Evolutionary conservation across 306 rosid genomes (phyloP).

Genomic region (Medicago arabica): DNA sequence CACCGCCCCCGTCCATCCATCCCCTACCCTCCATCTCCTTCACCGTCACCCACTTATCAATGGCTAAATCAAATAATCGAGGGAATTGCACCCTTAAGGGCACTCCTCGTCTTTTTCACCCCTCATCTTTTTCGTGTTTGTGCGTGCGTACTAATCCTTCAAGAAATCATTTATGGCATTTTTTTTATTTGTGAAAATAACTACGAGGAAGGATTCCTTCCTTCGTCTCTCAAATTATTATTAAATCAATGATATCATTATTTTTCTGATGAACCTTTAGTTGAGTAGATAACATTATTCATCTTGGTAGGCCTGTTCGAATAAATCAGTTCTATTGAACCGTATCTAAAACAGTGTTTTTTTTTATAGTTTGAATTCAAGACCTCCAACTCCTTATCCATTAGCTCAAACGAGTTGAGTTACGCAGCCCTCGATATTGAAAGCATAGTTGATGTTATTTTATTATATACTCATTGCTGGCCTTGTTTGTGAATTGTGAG

Average conservation of each 20-base stretch:
- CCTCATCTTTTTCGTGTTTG: neutral
- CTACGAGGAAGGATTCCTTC: neutral
- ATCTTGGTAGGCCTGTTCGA: neutral
- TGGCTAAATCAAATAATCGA: too few relatives aligned
- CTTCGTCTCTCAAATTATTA: neutral
- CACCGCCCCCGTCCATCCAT: too few relatives aligned
- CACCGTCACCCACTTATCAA: too few relatives aligned
- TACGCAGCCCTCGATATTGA: neutral
- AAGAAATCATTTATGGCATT: neutral
- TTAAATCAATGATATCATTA: neutral
- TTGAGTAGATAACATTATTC: neutral
- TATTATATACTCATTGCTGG: conserved; percentile 7
- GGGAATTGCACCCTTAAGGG: too few relatives aligned
- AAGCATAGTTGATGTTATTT: neutral
- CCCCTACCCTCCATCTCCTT: too few relatives aligned
- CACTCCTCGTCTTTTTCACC: too few relatives aligned
- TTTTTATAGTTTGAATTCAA: too few relatives aligned
- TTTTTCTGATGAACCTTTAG: neutral
- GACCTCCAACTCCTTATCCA: too few relatives aligned
- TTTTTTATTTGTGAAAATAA: neutral
- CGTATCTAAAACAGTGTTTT: neutral
- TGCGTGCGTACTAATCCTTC: neutral
- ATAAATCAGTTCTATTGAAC: neutral
- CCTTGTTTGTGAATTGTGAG: neutral
- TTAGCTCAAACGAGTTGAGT: too few relatives aligned